Evolutionary conservation across 2,329 filamentous ascomycete genomes (phyloP), one percentile per base, ranked within the genome.

Genomic region (Hymenoscyphus fructigenus): DNA sequence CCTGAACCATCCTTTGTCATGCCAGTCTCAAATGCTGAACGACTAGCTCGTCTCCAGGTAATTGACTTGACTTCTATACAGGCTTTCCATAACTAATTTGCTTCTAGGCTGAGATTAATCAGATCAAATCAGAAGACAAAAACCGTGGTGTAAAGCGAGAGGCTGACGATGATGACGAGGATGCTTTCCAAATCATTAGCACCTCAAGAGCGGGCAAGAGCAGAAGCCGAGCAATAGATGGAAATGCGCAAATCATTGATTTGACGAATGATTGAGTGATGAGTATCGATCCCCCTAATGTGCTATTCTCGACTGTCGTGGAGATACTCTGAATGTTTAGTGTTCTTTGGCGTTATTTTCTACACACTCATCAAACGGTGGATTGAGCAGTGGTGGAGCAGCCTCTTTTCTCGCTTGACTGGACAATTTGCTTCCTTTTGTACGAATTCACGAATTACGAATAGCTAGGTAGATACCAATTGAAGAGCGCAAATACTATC

Each of bases 1-100:
- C n/a, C 56, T 34, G 10, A 14, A 1, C 28, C 61, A n/a, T n/a
- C n/a, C n/a, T n/a, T n/a, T 23, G 29, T 9, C 29, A 4, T 9
- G 9, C 36, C 32, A 2, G 23, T 36, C 23, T 59, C 65, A 7
- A 64, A 50, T 57, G 50, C 60, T 15, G 67, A 61, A 17, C 65
- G 70, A 55, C 26, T 71, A 5, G 66, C 67, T 3, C 56, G 56
- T 10, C 57, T 72, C 29, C 70, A 71, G 69, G 69, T 71, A 62
- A 38, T 23, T 26, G 4, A 32, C 10, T 5, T 34, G 26, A 32
- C 28, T 60, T 34, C 12, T 41, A 26, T 15, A 7, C n/a, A 14
- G 28, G 17, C n/a, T n/a, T 23, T 41, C 20, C 38, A n/a, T 6
- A 44, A 20, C 57, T 65, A 61, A n/a, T 20, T 7, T 3, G 41